Conservation (phyloP, 768 basidiomycete species). For the Russula compacta region DNA sequence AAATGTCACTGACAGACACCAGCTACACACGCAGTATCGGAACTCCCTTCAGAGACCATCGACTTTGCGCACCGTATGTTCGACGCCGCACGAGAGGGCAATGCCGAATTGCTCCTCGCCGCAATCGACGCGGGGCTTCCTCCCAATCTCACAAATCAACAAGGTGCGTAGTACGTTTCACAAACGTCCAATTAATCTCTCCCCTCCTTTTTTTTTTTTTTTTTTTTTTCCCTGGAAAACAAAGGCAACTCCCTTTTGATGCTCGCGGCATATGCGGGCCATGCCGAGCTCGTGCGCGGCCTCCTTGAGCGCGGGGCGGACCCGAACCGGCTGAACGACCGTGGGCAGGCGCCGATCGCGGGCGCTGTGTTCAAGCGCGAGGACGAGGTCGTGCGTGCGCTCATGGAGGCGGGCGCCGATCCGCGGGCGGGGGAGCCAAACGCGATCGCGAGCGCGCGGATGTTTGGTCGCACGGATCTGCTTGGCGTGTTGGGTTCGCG, state of each 20-base stretch:
- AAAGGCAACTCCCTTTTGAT: conserved; percentile 72
- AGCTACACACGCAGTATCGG: too few relatives aligned
- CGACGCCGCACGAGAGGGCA: conserved; percentile 58
- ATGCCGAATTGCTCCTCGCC: conserved; percentile 41
- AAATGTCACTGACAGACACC: too few relatives aligned
- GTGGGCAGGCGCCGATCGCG: conserved; percentile 62
- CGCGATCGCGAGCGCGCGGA: conserved; percentile 57
- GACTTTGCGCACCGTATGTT: conserved; percentile 62
- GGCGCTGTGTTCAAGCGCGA: conserved; percentile 73
- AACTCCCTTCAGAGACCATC: conserved; percentile 32
- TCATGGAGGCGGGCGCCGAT: conserved; percentile 46
- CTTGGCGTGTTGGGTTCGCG: conserved; percentile 49
- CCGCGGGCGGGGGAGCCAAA: conserved; percentile 57
- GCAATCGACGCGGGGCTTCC: conserved; percentile 66
- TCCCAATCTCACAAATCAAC: conserved; percentile 59
- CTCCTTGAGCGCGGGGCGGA: conserved; percentile 53
- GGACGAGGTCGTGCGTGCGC: conserved; percentile 49
- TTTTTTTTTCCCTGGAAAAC: not conserved
- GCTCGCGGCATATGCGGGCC: conserved; percentile 68
- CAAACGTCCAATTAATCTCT: too few relatives aligned
- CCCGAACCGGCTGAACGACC: conserved; percentile 61
- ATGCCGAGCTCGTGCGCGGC: conserved; percentile 41
- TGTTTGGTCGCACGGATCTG: conserved; percentile 54
- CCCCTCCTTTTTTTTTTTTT: not conserved
- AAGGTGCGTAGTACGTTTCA: conserved; percentile 42